A percentile compares a stretch with the other conserved stretches of the same genome.
phyloP scores from a whole-genome alignment of 1,284 basidiomycete species.

The Sutorius eximius region DNA sequence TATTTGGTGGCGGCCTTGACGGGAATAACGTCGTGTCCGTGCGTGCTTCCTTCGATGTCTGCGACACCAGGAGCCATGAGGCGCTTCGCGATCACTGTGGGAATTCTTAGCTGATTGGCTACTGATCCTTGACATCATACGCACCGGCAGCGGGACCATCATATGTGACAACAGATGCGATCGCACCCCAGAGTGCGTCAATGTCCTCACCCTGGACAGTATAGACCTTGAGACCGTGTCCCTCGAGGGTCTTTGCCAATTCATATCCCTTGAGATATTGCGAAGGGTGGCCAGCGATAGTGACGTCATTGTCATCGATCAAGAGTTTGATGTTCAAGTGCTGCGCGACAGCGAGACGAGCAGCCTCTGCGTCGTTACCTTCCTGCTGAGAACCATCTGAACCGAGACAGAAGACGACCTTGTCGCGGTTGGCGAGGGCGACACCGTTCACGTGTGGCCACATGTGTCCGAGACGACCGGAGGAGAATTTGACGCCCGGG shows the following conservation, averaged over 20 bases:
- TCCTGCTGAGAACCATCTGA: constrained; percentile 89
- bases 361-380: constrained; percentile 86
- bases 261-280: constrained; percentile 79
- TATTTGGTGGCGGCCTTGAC: constrained; percentile 76
- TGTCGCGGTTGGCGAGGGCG: constrained; percentile 73
- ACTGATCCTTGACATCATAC: constrained; percentile 16
- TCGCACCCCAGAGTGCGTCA: constrained; percentile 69
- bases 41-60: constrained; percentile 73
- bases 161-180: constrained; percentile 55
- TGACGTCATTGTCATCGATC: constrained; percentile 87
- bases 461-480: constrained; percentile 81
- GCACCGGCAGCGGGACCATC: constrained; percentile 75
- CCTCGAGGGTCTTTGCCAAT: constrained; percentile 67
- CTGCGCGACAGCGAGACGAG: constrained; percentile 80
- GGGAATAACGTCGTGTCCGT: constrained; percentile 83
- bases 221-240: constrained; percentile 77
- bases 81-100: constrained; percentile 65
- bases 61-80: constrained; percentile 79
- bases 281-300: constrained; percentile 83
- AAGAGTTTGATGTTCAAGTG: constrained; percentile 78
- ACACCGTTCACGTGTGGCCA: constrained; percentile 83
- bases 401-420: constrained; percentile 77
- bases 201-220: constrained; percentile 75
- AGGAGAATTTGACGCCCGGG: constrained; percentile 85
- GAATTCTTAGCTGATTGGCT: constrained; percentile 1